Evolutionary conservation across 805 yeast genomes (phyloP), one percentile per base, ranked within the genome.

Genomic region (Maudiozyma bulderi): DNA sequence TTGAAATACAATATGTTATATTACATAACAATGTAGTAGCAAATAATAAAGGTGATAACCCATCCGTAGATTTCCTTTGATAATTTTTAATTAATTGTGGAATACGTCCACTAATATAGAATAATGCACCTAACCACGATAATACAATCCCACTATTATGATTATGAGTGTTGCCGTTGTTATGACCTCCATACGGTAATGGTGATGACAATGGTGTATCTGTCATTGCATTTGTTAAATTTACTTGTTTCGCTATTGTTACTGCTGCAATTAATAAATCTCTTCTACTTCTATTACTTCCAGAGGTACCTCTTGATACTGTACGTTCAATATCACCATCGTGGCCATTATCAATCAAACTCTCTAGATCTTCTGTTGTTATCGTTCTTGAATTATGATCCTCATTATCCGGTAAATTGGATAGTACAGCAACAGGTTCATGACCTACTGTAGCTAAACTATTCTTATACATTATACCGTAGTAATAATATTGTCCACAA

Each of bases 61-160:
- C 97, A 34, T 84, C 82, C 0, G 95, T 93, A 1, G 96, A 86
- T 61, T 86, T 85, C 39, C 96, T 73, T 47, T 70, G 57, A 62
- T 78, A 82, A 66, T 90, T 90, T 63, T 85, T 88, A 60, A 75
- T 69, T 46, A 90, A 70, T 61, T 90, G 98, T 1, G 98, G 98
- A 44, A 88, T 64, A 52, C 98, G 74, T 3, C 96, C 85, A 9
- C 80, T 70, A 43, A 88, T 75, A 61, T 91, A 90, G 47, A 86
- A 79, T 5, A 67, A 56, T 0, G 95, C 86, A 53, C 95, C 87
- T 2, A 74, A 56, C 95, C 96, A 90, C 0, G 97, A 89, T 40
- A 85, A 62, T 0, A 68, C 34, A 5, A 61, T 54, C 0, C 88
- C 85, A 20, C 75, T 46, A 2, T 45, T 44, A 26, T 52, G 49